Base-by-base conservation (phyloP, 805 yeast species). In the Candida taoyuanica region DNA sequence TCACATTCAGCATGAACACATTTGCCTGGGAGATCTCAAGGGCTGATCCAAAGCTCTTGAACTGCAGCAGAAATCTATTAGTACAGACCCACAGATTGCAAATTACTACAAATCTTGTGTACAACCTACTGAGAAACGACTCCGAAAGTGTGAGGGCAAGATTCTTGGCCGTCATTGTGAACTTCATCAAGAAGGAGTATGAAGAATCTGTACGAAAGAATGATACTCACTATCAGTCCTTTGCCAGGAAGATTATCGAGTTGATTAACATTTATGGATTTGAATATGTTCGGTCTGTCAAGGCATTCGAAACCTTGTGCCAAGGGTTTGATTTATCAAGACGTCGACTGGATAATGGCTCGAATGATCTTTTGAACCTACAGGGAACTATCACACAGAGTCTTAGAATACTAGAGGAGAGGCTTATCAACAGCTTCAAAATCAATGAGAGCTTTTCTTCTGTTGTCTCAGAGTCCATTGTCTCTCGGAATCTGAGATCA, bases 81-180 rank as follows among this genome's bases (percentile, higher is more conserved):
- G 38, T 52, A 8, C 52, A 48, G 19, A 39, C 52, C 0, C 47
- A 53, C 12, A 46, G 48, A n/a, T 25, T 48, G 2, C 51, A 47
- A 21, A 43, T 54, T 3, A 39, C 50, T 2, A 40, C 37, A 5
- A 42, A 34, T 19, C 25, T 55, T 4, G 36, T 53, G 1, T 35
- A 45, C 16, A 44, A 43, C 16, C 17, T 55, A 8, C 32, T 52
- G 26, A 47, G 34, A 15, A 40, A 31, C 16, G 42, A 40, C 17
- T 20, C 48, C 1, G 25, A 38, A 1, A 29, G 40, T 15, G 29
- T 41, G 1, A 44, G 40, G 16, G 26, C 47, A 5, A 23, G 51
- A n/a, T 40, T 39, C 19, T 28, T 53, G 13, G 36, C 55, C 2
- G 31, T 51, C 17, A 7, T 49, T 16, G 25, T 51, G 4, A 46